Percentiles rank a stretch among this genome's conserved stretches.
Evolutionary conservation across 495 filamentous ascomycete species (phyloP).

Genomic region (Friedmanniomyces simplex): DNA sequence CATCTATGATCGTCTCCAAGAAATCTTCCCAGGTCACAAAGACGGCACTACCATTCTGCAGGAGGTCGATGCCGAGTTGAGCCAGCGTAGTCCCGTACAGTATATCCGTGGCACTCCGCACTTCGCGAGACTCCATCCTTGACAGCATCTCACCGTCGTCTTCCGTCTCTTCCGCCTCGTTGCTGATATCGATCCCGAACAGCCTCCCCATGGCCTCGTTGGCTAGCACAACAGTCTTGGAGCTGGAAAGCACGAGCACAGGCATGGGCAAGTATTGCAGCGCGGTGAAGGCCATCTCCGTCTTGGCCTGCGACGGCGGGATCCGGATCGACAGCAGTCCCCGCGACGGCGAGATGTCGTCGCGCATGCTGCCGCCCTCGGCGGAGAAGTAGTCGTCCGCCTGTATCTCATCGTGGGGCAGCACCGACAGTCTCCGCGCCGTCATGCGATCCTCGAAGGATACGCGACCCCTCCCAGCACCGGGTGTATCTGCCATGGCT

Average conservation of each 20-base stretch:
- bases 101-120: slow-evolving; percentile 31
- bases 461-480: background rate
- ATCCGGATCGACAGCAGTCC: slow-evolving; percentile 16
- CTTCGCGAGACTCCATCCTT: background rate
- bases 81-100: slow-evolving; percentile 48
- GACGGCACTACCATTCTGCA: slow-evolving; percentile 41
- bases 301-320: slow-evolving; percentile 8
- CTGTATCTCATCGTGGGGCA: background rate
- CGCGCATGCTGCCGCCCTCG: slow-evolving; percentile 2
- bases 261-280: slow-evolving; percentile 62
- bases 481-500: background rate
- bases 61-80: slow-evolving; percentile 52
- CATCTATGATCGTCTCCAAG: slow-evolving; percentile 25
- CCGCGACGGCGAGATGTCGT: background rate
- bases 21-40: slow-evolving; percentile 35
- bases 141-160: slow-evolving; percentile 21
- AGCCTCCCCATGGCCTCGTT: slow-evolving; percentile 62
- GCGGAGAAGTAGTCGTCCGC: slow-evolving; percentile 18
- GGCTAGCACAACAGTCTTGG: slow-evolving; percentile 56
- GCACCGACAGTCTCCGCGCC: background rate
- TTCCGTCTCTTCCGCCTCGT: slow-evolving; percentile 1
- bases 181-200: slow-evolving; percentile 37
- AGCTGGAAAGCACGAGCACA: slow-evolving; percentile 47
- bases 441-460: slow-evolving; percentile 12
- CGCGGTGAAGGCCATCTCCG: slow-evolving; percentile 44